A percentile compares a stretch with the other conserved stretches of the same genome.
Conservation (phyloP, 2,329 filamentous ascomycete species). For the Fusarium sororula region DNA sequence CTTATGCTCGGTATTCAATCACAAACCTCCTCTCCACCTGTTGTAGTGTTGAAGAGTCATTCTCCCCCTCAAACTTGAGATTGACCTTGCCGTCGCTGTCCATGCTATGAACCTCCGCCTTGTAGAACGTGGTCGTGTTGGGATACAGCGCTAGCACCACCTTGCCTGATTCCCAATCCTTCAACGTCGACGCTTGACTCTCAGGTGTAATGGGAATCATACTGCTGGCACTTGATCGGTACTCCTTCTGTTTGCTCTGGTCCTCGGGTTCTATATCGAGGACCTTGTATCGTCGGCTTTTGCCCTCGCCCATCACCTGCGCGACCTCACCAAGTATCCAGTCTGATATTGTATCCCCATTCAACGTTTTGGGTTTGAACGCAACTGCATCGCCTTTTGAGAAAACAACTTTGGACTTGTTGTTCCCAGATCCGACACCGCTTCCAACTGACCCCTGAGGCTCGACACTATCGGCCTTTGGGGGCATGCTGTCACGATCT, state of each 20-base stretch:
- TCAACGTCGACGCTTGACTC: conserved; percentile 58
- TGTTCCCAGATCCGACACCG: conserved; percentile 41
- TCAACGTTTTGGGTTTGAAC: conserved; percentile 67
- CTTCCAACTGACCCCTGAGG: conserved; percentile 56
- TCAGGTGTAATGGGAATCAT: conserved; percentile 79
- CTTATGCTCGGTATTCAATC: conserved; percentile 69
- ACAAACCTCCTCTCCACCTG: conserved; percentile 81
- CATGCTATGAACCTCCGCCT: conserved; percentile 81
- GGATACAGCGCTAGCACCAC: conserved; percentile 82
- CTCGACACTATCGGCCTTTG: conserved; percentile 66
- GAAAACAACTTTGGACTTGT: conserved; percentile 64
- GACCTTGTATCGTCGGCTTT: conserved; percentile 80
- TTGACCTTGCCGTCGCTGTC: conserved; percentile 65
- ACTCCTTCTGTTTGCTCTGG: conserved; percentile 72
- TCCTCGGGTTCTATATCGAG: conserved; percentile 82
- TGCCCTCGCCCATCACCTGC: conserved; percentile 78
- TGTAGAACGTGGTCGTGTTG: conserved; percentile 86
- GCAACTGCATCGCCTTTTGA: conserved; percentile 71
- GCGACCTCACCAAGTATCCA: conserved; percentile 84
- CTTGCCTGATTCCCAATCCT: conserved; percentile 72
- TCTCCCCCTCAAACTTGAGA: conserved; percentile 82
- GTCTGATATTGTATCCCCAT: conserved; percentile 59
- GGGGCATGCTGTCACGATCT: conserved; percentile 55
- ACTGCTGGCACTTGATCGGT: conserved; percentile 75
- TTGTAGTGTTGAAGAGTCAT: conserved; percentile 77